Evolutionary conservation across 2,329 filamentous ascomycete species (phyloP).

Genomic region (Beauveria australis): DNA sequence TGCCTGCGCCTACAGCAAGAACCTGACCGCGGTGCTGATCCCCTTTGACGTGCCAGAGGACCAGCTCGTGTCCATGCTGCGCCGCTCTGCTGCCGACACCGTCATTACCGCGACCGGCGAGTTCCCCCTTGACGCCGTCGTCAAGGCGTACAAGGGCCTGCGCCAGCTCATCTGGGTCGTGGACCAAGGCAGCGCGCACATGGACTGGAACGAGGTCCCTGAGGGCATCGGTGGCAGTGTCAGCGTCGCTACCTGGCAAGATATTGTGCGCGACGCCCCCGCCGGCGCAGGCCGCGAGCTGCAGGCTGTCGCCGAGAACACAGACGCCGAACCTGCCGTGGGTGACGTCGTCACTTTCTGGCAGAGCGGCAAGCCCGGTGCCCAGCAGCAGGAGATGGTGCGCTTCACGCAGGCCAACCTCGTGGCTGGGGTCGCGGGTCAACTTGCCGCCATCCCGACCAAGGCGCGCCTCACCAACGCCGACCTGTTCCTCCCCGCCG

Average conservation of each 20-base stretch:
- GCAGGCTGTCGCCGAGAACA: slow-evolving; percentile 50
- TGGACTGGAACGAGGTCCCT: slow-evolving; percentile 91
- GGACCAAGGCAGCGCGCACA: slow-evolving; percentile 79
- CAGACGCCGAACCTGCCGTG: slow-evolving; percentile 24
- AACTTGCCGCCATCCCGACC: slow-evolving; percentile 67
- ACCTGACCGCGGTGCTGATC: slow-evolving; percentile 73
- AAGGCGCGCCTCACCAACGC: slow-evolving; percentile 63
- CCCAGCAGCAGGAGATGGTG: slow-evolving; percentile 57
- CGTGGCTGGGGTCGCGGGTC: slow-evolving; percentile 74
- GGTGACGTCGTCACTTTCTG: slow-evolving; percentile 60
- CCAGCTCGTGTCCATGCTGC: slow-evolving; percentile 62
- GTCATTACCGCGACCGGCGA: slow-evolving; percentile 79
- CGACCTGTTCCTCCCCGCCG: slow-evolving; percentile 79
- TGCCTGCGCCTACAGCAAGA: slow-evolving; percentile 76
- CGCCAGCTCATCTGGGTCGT: slow-evolving; percentile 86
- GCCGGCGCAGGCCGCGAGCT: slow-evolving; percentile 52
- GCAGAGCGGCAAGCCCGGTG: slow-evolving; percentile 40
- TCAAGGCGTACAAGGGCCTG: slow-evolving; percentile 60
- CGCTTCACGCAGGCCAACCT: slow-evolving; percentile 77
- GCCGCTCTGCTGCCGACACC: slow-evolving; percentile 66
- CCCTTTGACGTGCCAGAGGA: slow-evolving; percentile 71
- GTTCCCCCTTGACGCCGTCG: slow-evolving; percentile 70
- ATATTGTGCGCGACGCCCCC: slow-evolving; percentile 67
- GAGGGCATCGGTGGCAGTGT: slow-evolving; percentile 65
- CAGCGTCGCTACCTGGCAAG: slow-evolving; percentile 87